phyloP scores from a whole-genome alignment of 352 stramenopile species.

The Phytopythium chamaehyphon region DNA sequence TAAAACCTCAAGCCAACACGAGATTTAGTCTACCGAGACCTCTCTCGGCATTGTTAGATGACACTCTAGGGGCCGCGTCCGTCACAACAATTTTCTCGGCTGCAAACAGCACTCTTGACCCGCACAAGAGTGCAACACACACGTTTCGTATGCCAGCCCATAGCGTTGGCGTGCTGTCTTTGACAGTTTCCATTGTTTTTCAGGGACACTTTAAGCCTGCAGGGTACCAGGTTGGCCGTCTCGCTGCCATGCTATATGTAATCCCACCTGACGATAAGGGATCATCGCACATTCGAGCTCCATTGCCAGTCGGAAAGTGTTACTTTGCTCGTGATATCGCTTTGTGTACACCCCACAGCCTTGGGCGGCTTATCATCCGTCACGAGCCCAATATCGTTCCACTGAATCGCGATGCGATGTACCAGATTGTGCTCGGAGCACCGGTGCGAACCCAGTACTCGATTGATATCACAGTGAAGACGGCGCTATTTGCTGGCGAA shows the following conservation, averaged over 20 bases:
- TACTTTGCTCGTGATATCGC: constrained; percentile 44
- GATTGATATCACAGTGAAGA: constrained; percentile 44
- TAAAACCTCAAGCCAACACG: not conserved
- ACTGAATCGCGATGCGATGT: constrained; percentile 39
- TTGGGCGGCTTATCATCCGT: constrained; percentile 61
- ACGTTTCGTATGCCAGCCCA: constrained; percentile 46
- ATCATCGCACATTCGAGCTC: constrained; percentile 10
- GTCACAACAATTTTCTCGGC: constrained; percentile 32
- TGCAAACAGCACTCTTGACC: constrained; percentile 44
- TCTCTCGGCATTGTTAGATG: too few relatives aligned
- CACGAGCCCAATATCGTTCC: constrained; percentile 57
- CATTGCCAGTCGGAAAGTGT: constrained; percentile 55
- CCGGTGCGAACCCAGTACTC: constrained; percentile 70
- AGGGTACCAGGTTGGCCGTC: constrained; percentile 68
- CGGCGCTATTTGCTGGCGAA: constrained; percentile 42
- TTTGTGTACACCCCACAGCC: constrained; percentile 55
- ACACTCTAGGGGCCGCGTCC: constrained; percentile 2
- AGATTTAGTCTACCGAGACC: too few relatives aligned
- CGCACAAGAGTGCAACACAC: constrained; percentile 60
- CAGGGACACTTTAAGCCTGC: constrained; percentile 69
- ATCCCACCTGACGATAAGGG: constrained; percentile 19
- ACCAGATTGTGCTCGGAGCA: constrained; percentile 72
- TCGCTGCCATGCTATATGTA: constrained; percentile 77
- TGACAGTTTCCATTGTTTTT: constrained; percentile 64
- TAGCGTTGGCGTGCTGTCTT: constrained; percentile 36